Conservation (phyloP, 208 protist genomes). For the Acanthamoeba lenticulata region DNA sequence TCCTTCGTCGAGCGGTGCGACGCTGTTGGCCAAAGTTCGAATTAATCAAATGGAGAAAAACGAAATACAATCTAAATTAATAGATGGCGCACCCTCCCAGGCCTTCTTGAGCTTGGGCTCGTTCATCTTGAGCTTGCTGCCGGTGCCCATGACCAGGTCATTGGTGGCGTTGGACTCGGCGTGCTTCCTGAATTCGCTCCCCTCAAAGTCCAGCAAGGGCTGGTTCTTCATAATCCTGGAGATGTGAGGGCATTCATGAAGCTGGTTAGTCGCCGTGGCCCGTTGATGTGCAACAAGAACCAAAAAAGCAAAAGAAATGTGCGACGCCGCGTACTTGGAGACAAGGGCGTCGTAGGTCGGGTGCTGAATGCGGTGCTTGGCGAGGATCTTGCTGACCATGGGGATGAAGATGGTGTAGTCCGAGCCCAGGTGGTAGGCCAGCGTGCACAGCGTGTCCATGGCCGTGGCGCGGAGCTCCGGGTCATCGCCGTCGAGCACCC, state of each 20-base stretch:
- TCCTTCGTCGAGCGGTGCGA: conserved; percentile 87
- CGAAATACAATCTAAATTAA: conserved; percentile 64
- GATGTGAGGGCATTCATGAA: background rate
- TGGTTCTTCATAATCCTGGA: conserved; percentile 77
- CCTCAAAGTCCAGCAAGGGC: conserved; percentile 54
- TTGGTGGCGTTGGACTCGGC: background rate
- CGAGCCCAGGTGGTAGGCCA: conserved; percentile 87
- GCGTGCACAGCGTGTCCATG: conserved; percentile 83
- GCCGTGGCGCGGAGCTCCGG: background rate
- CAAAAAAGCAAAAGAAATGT: background rate
- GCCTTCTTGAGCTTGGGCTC: conserved; percentile 85
- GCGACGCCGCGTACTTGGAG: background rate
- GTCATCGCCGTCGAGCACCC: background rate
- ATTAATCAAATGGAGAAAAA: too few species aligned
- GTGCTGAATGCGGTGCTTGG: conserved; percentile 73
- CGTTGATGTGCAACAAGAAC: background rate
- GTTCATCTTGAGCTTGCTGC: conserved; percentile 75
- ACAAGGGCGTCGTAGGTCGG: conserved; percentile 79
- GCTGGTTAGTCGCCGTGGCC: background rate
- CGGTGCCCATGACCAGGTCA: background rate
- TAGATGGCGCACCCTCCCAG: conserved; percentile 78
- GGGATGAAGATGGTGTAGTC: conserved; percentile 91
- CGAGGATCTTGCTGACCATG: conserved; percentile 84
- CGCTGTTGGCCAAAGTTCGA: too few species aligned
- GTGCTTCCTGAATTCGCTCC: background rate